phyloP scores from a whole-genome alignment of 2,329 filamentous ascomycete species.

The Arthrobotrys sphaeroides region DNA sequence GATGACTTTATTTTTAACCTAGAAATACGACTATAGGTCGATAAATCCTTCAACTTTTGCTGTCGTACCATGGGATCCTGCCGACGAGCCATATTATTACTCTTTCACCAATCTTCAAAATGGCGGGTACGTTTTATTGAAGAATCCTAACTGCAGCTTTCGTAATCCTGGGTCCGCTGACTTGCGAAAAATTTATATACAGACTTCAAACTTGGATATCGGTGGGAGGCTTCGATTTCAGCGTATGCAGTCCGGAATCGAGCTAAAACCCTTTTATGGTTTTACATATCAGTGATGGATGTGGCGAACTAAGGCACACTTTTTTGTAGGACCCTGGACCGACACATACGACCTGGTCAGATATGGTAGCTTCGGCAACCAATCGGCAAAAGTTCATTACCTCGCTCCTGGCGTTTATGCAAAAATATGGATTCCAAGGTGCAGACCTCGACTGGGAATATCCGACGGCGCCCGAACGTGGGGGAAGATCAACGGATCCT shows the following conservation, averaged over 20 bases:
- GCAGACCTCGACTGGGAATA: constrained; percentile 65
- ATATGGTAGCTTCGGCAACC: constrained; percentile 61
- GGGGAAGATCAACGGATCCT: constrained; percentile 61
- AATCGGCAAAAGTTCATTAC: constrained; percentile 62
- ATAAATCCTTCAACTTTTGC: constrained; percentile 59
- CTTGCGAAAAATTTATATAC: background rate
- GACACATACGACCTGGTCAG: constrained; percentile 58
- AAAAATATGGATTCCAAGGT: constrained; percentile 63
- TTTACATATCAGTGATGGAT: no score
- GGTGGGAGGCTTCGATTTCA: constrained; percentile 59
- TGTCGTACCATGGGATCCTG: constrained; percentile 53
- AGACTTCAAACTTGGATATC: constrained; percentile 59
- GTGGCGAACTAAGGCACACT: no score
- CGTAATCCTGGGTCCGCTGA: background rate
- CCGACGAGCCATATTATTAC: constrained; percentile 54
- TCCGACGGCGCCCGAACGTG: constrained; percentile 60
- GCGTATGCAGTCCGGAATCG: constrained; percentile 57
- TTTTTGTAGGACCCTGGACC: constrained; percentile 59
- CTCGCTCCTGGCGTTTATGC: constrained; percentile 61
- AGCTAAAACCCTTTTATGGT: no score
- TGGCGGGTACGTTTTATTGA: background rate
- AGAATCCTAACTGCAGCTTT: background rate
- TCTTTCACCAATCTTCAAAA: constrained; percentile 58
- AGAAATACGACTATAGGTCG: constrained; percentile 12
- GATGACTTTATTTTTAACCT: background rate